A percentile compares a stretch with the other conserved stretches of the same genome.
These are phyloP conservation scores for Aureobasidium pullulans DNA, from an alignment of 2,329 filamentous ascomycete species.

Conservation along the genomic window DNA sequence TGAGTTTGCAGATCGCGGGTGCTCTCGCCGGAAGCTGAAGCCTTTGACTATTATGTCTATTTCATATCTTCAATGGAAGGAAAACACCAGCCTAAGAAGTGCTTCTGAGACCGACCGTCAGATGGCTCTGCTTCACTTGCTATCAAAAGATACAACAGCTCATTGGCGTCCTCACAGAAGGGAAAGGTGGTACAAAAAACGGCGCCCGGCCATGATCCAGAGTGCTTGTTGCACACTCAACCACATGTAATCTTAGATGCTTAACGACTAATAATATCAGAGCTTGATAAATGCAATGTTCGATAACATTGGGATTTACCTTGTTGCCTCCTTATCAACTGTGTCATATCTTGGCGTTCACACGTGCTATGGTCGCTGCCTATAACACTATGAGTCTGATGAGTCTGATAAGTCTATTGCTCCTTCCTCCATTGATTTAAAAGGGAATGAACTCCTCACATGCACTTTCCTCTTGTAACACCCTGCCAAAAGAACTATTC, in stretches of 20 bases:
- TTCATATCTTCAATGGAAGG: background rate
- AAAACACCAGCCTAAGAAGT: background rate
- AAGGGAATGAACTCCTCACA: too few species aligned
- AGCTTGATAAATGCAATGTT: background rate
- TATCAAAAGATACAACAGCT: background rate
- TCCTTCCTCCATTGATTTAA: too few species aligned
- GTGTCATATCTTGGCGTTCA: too few species aligned
- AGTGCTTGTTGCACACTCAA: background rate
- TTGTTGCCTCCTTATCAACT: too few species aligned
- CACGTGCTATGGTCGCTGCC: too few species aligned
- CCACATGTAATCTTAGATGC: conserved; percentile 5
- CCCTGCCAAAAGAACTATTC: too few species aligned
- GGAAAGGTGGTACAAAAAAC: background rate
- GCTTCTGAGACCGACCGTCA: background rate
- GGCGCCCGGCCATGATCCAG: background rate
- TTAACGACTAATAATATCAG: background rate
- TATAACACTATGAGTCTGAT: too few species aligned
- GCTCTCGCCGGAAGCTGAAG: conserved; percentile 16
- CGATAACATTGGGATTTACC: too few species aligned
- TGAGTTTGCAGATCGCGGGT: conserved; percentile 62
- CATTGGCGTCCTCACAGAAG: background rate
- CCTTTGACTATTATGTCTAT: background rate
- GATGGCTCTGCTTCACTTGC: background rate
- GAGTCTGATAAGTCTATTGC: too few species aligned
- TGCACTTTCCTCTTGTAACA: too few species aligned